Evolutionary conservation across 164 flowering plant genomes (phyloP), one percentile per base, ranked within the genome.

Genomic region (Vitis rotundifolia): DNA sequence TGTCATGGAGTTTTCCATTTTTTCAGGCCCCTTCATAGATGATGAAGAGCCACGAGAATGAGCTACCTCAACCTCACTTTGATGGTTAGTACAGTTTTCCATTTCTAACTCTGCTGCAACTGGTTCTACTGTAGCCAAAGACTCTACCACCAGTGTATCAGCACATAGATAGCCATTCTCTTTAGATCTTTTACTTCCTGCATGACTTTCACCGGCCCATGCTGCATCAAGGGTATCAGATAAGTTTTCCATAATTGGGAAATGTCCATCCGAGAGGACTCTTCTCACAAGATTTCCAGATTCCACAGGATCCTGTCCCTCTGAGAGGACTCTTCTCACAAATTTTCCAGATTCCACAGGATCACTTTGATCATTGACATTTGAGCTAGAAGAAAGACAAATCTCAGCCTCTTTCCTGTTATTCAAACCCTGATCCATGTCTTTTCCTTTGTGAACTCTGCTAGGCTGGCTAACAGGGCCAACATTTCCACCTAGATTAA

Each of bases 191-290:
- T 68, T 55, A 63, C 64, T 63, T 63, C 71, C 73, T 13, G 88
- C 78, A 31, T 77, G 81, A 66, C 63, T 80, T 72, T 87, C 85
- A 66, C 98, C 98, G 2, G 87, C 88, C 98, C 98, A 92, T 49
- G 93, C 93, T 19, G 96, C 91, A 74, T 92, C 94, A 68, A 92
- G 89, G 59, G 91, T 91, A 66, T 88, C 91, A 19, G 94, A 91
- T 71, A 88, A 75, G 74, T 77, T 80, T 47, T 66, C 77, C 75
- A 80, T 60, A 52, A 74, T 68, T 18, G 91, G 78, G 66, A 74
- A 72, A 50, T 87, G 85, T 10, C 98, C 89, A 37, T 86, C 93
- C 11, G 93, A 89, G 22, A 72, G 62, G 8, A 78, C 83, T 71
- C 89, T 79, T n/a, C 84, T 81, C 29, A 85, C 85, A n/a, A 56